Conservation (phyloP, 768 basidiomycete species). For the Clitopilus hobsonii region DNA sequence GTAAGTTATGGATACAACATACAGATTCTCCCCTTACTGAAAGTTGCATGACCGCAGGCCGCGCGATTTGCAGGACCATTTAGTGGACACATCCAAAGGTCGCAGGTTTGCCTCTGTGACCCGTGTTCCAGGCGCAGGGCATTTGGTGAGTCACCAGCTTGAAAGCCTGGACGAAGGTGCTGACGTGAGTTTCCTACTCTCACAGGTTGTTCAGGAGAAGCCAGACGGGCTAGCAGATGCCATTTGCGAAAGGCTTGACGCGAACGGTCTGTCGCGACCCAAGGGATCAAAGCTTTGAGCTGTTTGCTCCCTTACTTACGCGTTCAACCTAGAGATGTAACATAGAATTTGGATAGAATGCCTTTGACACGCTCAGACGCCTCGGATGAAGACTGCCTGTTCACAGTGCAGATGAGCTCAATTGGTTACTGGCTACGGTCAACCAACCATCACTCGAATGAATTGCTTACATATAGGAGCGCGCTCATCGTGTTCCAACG, state of each 20-base stretch:
- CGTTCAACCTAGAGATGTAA: no score
- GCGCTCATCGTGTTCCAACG: not conserved
- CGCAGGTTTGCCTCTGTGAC: constrained; percentile 21
- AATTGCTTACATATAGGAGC: not conserved
- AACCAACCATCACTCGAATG: not conserved
- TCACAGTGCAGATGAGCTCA: constrained; percentile 1
- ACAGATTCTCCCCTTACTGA: not conserved
- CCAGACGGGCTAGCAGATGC: constrained; percentile 20
- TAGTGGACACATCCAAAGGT: constrained; percentile 16
- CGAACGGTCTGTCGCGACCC: not conserved
- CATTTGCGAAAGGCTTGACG: constrained; percentile 16
- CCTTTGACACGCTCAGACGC: no score
- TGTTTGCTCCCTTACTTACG: not conserved
- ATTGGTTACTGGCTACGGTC: not conserved
- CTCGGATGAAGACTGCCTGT: no score
- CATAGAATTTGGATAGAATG: no score
- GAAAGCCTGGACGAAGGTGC: not conserved
- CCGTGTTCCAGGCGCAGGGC: constrained; percentile 18
- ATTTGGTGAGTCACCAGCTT: constrained; percentile 17
- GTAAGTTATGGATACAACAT: constrained; percentile 5
- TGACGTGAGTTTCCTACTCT: not conserved
- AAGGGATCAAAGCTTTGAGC: constrained; percentile 10
- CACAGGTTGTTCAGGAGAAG: constrained; percentile 24
- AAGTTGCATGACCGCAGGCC: constrained; percentile 12
- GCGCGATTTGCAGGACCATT: constrained; percentile 19